Percentiles rank a stretch among this genome's conserved stretches.
Conservation (phyloP, 1,284 basidiomycete genomes). For the Moesziomyces parantarcticus region DNA sequence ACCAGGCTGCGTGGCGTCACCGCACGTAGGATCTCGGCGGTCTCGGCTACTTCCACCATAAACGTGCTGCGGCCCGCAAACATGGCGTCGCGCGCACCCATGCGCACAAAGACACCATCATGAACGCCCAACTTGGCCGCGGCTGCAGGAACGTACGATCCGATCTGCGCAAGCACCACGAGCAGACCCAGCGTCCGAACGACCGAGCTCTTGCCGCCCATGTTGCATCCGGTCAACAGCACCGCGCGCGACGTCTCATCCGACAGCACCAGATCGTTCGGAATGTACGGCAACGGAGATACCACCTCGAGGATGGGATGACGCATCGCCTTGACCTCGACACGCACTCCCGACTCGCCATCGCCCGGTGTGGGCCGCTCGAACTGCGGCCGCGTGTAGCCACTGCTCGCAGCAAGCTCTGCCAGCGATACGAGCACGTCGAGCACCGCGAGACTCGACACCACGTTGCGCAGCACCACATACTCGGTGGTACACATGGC, state of each 20-base stretch:
- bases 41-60: slow-evolving; percentile 95
- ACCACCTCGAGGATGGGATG: slow-evolving; percentile 62
- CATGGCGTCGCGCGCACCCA: slow-evolving; percentile 86
- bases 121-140: slow-evolving; percentile 79
- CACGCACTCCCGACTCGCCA: slow-evolving; percentile 5
- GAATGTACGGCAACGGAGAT: slow-evolving; percentile 45
- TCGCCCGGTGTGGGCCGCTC: not conserved
- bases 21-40: slow-evolving; percentile 80
- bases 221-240: slow-evolving; percentile 66
- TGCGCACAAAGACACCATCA: slow-evolving; percentile 85
- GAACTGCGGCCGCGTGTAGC: slow-evolving; percentile 47
- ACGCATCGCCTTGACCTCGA: slow-evolving; percentile 51
- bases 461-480: slow-evolving; percentile 48
- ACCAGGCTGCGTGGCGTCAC: slow-evolving; percentile 68
- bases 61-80: slow-evolving; percentile 87
- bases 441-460: slow-evolving; percentile 47
- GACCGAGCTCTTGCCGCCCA: slow-evolving; percentile 76
- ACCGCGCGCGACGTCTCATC: slow-evolving; percentile 22
- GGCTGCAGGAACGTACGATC: slow-evolving; percentile 75
- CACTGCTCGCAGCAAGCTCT: slow-evolving; percentile 40
- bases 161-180: slow-evolving; percentile 71
- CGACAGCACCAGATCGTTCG: slow-evolving; percentile 53
- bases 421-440: slow-evolving; percentile 57
- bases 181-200: slow-evolving; percentile 60
- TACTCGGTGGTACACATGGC: slow-evolving; percentile 47